phyloP scores from a whole-genome alignment of 2,329 filamentous ascomycete genomes.

The Aspergillus phoenicis region DNA sequence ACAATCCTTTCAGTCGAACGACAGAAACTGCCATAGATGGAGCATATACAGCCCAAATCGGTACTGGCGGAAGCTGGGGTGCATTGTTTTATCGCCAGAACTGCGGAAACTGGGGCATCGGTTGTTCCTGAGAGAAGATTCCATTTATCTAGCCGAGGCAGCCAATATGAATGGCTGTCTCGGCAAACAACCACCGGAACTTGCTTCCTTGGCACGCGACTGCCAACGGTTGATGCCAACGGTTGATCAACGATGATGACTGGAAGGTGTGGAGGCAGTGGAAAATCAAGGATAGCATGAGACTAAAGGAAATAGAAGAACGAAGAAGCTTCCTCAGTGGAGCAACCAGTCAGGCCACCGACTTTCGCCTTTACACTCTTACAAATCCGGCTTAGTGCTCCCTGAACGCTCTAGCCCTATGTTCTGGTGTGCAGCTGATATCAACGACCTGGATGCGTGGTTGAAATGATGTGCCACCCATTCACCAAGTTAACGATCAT shows the following conservation, averaged over 20 bases:
- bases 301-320: not conserved
- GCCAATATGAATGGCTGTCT: constrained; percentile 5
- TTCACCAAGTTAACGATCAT: not conserved
- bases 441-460: no score
- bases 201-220: not conserved
- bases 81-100: not conserved
- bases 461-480: not conserved
- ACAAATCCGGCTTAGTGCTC: constrained; percentile 10
- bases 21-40: not conserved
- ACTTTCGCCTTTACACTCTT: constrained; percentile 6
- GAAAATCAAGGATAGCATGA: not conserved
- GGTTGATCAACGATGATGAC: not conserved
- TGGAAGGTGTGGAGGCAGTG: not conserved
- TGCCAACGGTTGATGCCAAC: not conserved
- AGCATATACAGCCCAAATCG: not conserved
- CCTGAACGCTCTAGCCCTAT: not conserved
- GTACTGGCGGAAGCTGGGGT: not conserved
- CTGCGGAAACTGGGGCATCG: not conserved
- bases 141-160: constrained; percentile 8
- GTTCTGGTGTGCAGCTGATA: not conserved
- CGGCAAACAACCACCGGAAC: constrained; percentile 2
- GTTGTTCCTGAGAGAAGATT: not conserved
- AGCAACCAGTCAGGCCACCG: not conserved
- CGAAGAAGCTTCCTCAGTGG: no score
- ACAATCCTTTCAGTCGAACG: not conserved